phyloP scores from a whole-genome alignment of 768 basidiomycete genomes.

The Dendrothele bispora region DNA sequence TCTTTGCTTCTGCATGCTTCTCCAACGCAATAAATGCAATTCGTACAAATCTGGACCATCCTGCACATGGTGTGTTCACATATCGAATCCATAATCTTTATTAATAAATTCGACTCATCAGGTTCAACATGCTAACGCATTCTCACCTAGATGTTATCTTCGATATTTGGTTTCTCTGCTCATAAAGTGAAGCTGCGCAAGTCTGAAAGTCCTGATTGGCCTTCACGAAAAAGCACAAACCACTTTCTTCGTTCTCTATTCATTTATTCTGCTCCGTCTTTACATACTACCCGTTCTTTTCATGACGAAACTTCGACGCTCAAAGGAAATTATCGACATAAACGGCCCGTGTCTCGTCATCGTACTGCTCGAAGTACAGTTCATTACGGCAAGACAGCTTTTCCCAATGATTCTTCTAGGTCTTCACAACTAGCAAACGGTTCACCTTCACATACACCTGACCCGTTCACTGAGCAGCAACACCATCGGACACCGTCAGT shows the following conservation, averaged over 20 bases:
- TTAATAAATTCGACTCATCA: too few relatives aligned
- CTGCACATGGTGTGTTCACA: too few relatives aligned
- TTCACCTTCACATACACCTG: background rate
- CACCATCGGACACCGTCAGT: slow-evolving; percentile 5
- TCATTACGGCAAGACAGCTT: slow-evolving; percentile 30
- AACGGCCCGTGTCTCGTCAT: slow-evolving; percentile 4
- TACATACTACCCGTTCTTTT: slow-evolving; percentile 16
- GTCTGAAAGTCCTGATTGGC: slow-evolving; percentile 3
- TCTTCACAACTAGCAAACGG: slow-evolving; percentile 3
- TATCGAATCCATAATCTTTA: too few relatives aligned
- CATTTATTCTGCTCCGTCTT: slow-evolving; percentile 21
- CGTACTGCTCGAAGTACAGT: slow-evolving; percentile 2
- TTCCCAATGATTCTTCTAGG: slow-evolving; percentile 33
- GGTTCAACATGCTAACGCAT: too few relatives aligned
- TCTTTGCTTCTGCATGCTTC: too few relatives aligned
- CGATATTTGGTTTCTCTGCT: slow-evolving; percentile 57
- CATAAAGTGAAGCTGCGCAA: slow-evolving; percentile 59
- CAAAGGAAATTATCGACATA: slow-evolving; percentile 5
- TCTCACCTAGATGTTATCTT: slow-evolving; percentile 51
- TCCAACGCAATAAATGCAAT: too few relatives aligned
- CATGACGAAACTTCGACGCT: slow-evolving; percentile 5
- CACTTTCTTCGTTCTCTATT: slow-evolving; percentile 40
- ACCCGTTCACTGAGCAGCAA: slow-evolving; percentile 13
- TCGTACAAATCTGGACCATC: too few relatives aligned
- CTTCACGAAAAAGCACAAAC: background rate